Base-by-base conservation (phyloP, 192 early-diverging fungal genomes). In the Podila clonocystis region DNA sequence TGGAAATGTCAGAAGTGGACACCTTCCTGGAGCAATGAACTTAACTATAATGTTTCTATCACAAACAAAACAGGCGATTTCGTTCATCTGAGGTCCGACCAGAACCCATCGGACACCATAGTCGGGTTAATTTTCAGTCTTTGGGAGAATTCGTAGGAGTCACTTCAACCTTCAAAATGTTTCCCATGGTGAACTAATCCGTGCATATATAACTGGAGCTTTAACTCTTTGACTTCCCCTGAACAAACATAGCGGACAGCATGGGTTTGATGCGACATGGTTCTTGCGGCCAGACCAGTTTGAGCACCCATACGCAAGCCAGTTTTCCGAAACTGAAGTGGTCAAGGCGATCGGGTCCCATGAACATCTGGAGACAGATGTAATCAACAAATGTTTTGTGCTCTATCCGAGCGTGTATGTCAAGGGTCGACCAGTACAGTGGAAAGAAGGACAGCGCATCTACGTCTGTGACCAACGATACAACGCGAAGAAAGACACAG, bases 381-480 rank as follows among this genome's bases (percentile, higher is more conserved):
- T 70, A 15, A 38, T 62, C 28, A 41, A 61, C 30, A 60, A 48
- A 24, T 70, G 68, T 15, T 70, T 33, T 50, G 59, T 70, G 28
- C 58, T 70, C 29, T 50, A 50, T 28, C 41, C 68, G 26, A 70
- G 48, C 19, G 68, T 60, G 5, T 70, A 62, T 29, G 36, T 70
- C 20, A 30, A 59, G 24, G 68, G 68, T 24, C 58, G 68, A 7
- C 68, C 68, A 5, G 30, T 33, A 2, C 22, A 48, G 19, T 70
- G 68, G 68, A 60, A 50, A 41, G 58, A 70, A 33, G 68, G 68
- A 22, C 68, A 50, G 30, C 17, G 30, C 24, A 70, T 70, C 24
- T 70, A 70, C 26, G 41, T 70, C 6, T 70, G 68, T 29, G 68
- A 70, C 26, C 68, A 70, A n/a, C 68, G 68, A 12, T 70, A 70